These are phyloP conservation scores for Podospora sp. DNA, from an alignment of 495 filamentous ascomycete genomes.

Conservation along the genomic window DNA sequence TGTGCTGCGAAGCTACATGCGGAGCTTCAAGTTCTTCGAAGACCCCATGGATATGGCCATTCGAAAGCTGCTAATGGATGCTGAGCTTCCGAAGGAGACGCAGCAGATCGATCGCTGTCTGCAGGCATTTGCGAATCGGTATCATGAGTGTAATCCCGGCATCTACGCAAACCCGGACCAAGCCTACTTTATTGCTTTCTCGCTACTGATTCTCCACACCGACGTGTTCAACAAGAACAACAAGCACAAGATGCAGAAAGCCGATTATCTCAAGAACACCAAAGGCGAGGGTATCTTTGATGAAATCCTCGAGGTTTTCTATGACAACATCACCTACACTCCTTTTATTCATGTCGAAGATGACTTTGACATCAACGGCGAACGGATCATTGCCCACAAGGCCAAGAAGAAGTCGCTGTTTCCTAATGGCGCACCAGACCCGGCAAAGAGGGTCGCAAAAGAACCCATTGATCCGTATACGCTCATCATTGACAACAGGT, in stretches of 20 bases:
- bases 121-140: conserved; percentile 92
- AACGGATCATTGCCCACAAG: conserved; percentile 70
- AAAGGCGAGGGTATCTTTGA: conserved; percentile 85
- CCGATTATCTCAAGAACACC: conserved; percentile 94
- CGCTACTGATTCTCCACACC: conserved; percentile 92
- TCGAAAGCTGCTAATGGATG: conserved; percentile 92
- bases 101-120: conserved; percentile 96
- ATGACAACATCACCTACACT: conserved; percentile 97
- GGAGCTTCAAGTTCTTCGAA: conserved; percentile 88
- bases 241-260: conserved; percentile 97
- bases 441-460: conserved; percentile 64
- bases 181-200: conserved; percentile 97
- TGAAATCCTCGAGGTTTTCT: conserved; percentile 93
- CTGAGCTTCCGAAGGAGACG: conserved; percentile 93
- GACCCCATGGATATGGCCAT: conserved; percentile 98
- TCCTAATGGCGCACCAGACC: conserved; percentile 64
- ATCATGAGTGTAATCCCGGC: conserved; percentile 97
- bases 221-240: conserved; percentile 99
- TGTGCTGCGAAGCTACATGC: conserved; percentile 90
- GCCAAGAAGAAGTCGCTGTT: conserved; percentile 70
- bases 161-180: conserved; percentile 92
- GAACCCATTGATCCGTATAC: conserved; percentile 96
- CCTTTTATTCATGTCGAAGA: conserved; percentile 97
- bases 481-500: conserved; percentile 83
- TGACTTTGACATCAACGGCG: conserved; percentile 77